phyloP scores from a whole-genome alignment of 2,329 filamentous ascomycete genomes.

The Bipolaris oryzae region DNA sequence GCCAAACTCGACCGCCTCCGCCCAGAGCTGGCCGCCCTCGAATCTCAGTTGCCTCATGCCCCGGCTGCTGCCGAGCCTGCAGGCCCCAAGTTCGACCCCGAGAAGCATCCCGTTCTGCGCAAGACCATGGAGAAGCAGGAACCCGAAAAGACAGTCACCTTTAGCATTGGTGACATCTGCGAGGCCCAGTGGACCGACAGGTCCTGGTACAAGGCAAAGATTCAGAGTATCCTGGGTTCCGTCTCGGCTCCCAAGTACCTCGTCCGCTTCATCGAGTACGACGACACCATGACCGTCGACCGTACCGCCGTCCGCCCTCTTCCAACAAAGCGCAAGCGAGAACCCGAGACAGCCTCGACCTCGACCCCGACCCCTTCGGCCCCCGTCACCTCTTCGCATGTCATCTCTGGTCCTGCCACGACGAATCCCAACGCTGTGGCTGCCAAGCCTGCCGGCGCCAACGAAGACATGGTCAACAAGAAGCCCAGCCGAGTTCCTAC shows the following conservation, averaged over 20 bases:
- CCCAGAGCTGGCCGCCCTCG: constrained; percentile 70
- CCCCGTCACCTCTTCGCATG: constrained; percentile 50
- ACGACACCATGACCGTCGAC: constrained; percentile 80
- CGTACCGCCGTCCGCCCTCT: constrained; percentile 41
- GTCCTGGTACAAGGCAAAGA: constrained; percentile 87
- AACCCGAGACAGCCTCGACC: constrained; percentile 81
- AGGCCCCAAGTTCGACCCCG: constrained; percentile 72
- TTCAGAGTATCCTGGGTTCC: constrained; percentile 92
- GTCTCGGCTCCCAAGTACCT: constrained; percentile 90
- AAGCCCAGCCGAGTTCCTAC: constrained; percentile 81
- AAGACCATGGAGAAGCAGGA: constrained; percentile 51
- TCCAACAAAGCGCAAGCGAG: constrained; percentile 66
- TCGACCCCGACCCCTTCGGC: constrained; percentile 56
- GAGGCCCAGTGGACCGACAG: constrained; percentile 93
- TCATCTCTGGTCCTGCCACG: constrained; percentile 70
- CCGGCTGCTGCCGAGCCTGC: constrained; percentile 29
- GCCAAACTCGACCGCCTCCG: constrained; percentile 63
- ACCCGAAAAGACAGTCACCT: constrained; percentile 57
- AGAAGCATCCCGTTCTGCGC: constrained; percentile 78
- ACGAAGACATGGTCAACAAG: constrained; percentile 66
- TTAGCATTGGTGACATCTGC: constrained; percentile 87
- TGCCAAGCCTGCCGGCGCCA: constrained; percentile 68
- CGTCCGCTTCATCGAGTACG: constrained; percentile 93
- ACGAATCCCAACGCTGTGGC: constrained; percentile 70
- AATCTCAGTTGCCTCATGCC: constrained; percentile 53